Conservation (phyloP, 495 filamentous ascomycete genomes). For the Evansstolkia leycettana region DNA sequence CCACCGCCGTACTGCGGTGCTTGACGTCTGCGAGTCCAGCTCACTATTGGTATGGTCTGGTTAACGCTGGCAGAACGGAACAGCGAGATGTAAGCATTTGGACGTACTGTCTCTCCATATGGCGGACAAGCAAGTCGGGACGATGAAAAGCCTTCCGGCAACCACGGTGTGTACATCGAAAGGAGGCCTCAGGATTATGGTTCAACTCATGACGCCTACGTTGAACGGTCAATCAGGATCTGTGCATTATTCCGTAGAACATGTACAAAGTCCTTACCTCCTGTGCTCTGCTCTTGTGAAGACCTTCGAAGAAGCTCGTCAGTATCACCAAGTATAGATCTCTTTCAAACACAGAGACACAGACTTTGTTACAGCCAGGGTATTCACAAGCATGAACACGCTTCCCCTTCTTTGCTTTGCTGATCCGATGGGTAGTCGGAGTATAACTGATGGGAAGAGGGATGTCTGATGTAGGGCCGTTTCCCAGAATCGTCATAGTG, state of each 20-base stretch:
- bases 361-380: constrained; percentile 51
- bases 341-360: constrained; percentile 3
- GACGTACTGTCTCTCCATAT: constrained; percentile 67
- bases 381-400: constrained; percentile 63
- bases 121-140: constrained; percentile 63
- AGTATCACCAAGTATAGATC: constrained; percentile 5
- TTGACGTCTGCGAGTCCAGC: constrained; percentile 27
- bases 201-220: constrained; percentile 75
- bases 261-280: constrained; percentile 37
- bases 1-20: constrained; percentile 15
- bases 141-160: constrained; percentile 77
- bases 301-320: constrained; percentile 46
- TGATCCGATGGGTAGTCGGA: constrained; percentile 64
- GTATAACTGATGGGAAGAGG: constrained; percentile 40
- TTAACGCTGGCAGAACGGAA: not conserved
- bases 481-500: constrained; percentile 15
- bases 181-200: constrained; percentile 59
- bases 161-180: constrained; percentile 49
- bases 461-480: constrained; percentile 12
- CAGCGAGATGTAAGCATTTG: not conserved
- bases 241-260: not conserved
- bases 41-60: constrained; percentile 12
- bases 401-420: constrained; percentile 73
- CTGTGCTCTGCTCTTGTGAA: constrained; percentile 82
- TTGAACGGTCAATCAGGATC: not conserved